Base-by-base conservation (phyloP, 2,329 filamentous ascomycete genomes). In the Hymenoscyphus fraxineus region DNA sequence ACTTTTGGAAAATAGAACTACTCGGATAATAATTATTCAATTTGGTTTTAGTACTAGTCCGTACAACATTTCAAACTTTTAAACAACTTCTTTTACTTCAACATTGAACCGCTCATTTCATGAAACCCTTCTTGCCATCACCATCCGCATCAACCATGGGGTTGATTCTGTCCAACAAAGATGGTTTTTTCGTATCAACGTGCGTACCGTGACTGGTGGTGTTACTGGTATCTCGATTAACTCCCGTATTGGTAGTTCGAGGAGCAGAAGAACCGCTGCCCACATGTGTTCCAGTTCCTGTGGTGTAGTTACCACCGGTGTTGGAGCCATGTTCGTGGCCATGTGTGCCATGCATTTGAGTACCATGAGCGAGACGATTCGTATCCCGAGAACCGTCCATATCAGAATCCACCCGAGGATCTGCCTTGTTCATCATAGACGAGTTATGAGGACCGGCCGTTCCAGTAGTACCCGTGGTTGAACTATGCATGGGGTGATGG, bases 61-160 rank as follows among this genome's bases (percentile, higher is more conserved):
- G n/a, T n/a, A n/a, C n/a, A n/a, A 35, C 6, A 54, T 54, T 54
- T 54, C 22, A 19, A 54, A 27, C 22, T 12, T 27, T 10, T 13
- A 27, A 27, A 5, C 27, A 10, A 9, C 12, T 27, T 27, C 22
- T 13, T 54, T 51, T 12, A 7, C 22, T 12, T 27, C n/a, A 54
- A 27, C 10, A 27, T 19, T 57, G 3, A 35, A 13, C 39, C 44
- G 19, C 59, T 58, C 80, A 84, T 60, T 80, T 74, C 80, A 84
- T 82, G 67, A 85, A 69, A 2, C 83, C 83, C 35, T 76, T 75
- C 78, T 85, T 83, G 64, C 84, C 84, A 74, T 87, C 83, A 47
- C 80, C 77, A 67, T 85, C 78, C 35, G 83, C 67, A 70, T 86
- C 83, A 51, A 76, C 78, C 74, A 75, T 79, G 1, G 84, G 83